Evolutionary conservation across 805 yeast species (phyloP).

Genomic region (Pichia eremophila): DNA sequence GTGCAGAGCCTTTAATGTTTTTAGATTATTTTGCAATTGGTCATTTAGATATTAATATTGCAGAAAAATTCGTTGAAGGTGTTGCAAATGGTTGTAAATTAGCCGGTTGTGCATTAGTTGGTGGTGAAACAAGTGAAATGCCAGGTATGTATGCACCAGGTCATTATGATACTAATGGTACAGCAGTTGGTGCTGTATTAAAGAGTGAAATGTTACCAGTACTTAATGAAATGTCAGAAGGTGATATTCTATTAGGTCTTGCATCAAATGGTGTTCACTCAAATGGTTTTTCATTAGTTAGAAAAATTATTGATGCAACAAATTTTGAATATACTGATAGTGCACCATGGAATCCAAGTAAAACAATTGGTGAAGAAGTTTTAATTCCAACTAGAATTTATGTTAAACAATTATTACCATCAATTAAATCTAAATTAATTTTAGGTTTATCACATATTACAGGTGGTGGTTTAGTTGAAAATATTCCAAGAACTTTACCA

Average conservation of each 20-base stretch:
- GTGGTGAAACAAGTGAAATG: slow-evolving; percentile 99
- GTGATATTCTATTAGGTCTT: slow-evolving; percentile 79
- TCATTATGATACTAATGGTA: slow-evolving; percentile 97
- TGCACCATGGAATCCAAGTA: slow-evolving; percentile 78
- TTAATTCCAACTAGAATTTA: slow-evolving; percentile 89
- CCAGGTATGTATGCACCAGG: slow-evolving; percentile 96
- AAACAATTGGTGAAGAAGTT: slow-evolving; percentile 77
- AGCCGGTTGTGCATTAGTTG: slow-evolving; percentile 96
- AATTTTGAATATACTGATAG: slow-evolving; percentile 60
- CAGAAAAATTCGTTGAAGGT: slow-evolving; percentile 85
- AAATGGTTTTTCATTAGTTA: slow-evolving; percentile 89
- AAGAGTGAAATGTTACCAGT: slow-evolving; percentile 69
- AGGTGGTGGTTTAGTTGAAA: slow-evolving; percentile 96
- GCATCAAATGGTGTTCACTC: slow-evolving; percentile 93
- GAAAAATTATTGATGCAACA: slow-evolving; percentile 77
- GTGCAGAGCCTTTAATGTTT: slow-evolving; percentile 95
- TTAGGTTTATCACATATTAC: slow-evolving; percentile 95
- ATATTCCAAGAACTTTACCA: slow-evolving; percentile 92
- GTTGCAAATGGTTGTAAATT: slow-evolving; percentile 93
- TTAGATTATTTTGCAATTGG: slow-evolving; percentile 96
- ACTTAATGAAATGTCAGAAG: slow-evolving; percentile 54
- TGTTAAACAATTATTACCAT: slow-evolving; percentile 80
- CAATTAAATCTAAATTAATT: slow-evolving; percentile 55
- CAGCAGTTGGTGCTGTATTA: slow-evolving; percentile 94
- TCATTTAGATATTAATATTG: slow-evolving; percentile 71